Conservation (phyloP, 345 rosid genomes). For the Psidium guajava region DNA sequence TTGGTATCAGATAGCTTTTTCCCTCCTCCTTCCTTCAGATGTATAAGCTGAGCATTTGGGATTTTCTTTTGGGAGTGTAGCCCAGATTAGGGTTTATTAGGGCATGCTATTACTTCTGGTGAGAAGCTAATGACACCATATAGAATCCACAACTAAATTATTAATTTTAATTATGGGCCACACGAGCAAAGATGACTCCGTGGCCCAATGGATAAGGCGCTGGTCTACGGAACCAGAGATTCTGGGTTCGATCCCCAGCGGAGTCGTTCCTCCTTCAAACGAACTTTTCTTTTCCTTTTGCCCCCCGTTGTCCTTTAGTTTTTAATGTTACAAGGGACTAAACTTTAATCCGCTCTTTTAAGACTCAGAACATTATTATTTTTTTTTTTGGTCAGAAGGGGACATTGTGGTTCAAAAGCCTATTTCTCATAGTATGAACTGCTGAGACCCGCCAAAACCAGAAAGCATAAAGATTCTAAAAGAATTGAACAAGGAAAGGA, state of each 20-base stretch:
- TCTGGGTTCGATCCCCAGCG: constrained; percentile 45
- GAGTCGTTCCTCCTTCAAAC: constrained; percentile 23
- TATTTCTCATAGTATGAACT: background rate
- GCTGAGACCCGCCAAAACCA: background rate
- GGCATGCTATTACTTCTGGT: background rate
- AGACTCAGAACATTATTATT: too few relatives aligned
- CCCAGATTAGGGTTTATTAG: background rate
- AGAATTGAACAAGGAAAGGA: background rate
- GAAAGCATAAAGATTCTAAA: background rate
- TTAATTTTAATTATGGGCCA: background rate
- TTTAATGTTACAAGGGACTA: background rate
- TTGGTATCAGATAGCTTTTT: background rate
- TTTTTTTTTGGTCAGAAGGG: too few relatives aligned
- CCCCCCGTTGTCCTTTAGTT: background rate
- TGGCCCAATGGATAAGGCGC: constrained; percentile 96
- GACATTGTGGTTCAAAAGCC: background rate
- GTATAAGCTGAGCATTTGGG: background rate
- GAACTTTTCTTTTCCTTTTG: too few relatives aligned
- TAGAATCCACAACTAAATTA: background rate
- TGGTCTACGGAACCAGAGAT: constrained; percentile 87
- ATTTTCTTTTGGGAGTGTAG: background rate
- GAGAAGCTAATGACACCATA: accelerated
- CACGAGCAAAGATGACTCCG: constrained; percentile 8
- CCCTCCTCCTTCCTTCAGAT: background rate
- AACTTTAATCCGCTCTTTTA: background rate